Conservation (phyloP, 164 flowering plant species). For the Santalum album region DNA sequence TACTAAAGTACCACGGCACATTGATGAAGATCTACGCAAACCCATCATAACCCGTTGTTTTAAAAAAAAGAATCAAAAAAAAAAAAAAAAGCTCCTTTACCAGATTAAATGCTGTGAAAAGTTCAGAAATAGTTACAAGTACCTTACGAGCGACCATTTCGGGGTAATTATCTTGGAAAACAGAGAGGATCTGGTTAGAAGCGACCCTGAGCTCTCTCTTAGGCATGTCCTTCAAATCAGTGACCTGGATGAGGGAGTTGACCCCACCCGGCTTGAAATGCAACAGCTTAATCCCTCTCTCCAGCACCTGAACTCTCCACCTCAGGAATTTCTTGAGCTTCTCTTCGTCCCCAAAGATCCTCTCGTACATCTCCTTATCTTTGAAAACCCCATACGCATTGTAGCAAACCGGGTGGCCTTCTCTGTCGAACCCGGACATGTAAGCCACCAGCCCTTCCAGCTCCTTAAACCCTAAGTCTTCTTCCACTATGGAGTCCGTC, state of each 20-base stretch:
- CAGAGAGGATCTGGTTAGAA: constrained; percentile 71
- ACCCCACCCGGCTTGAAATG: constrained; percentile 90
- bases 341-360: constrained; percentile 80
- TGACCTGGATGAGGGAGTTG: constrained; percentile 81
- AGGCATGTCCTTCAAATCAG: constrained; percentile 95
- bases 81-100: neutral
- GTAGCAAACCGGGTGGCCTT: constrained; percentile 89
- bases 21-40: constrained; percentile 16
- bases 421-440: constrained; percentile 65
- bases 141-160: constrained; percentile 98
- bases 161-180: constrained; percentile 96
- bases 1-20: constrained; percentile 38
- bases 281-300: constrained; percentile 61
- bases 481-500: constrained; percentile 54
- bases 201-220: constrained; percentile 91
- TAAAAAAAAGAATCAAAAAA: constrained; percentile 8
- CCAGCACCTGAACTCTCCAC: constrained; percentile 97
- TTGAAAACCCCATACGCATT: constrained; percentile 87
- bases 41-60: constrained; percentile 85
- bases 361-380: constrained; percentile 81
- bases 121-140: neutral
- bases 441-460: constrained; percentile 77
- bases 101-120: neutral
- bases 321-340: constrained; percentile 69
- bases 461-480: constrained; percentile 78